phyloP scores from a whole-genome alignment of 2,329 filamentous ascomycete genomes.

The Ceratocystis albifundus region DNA sequence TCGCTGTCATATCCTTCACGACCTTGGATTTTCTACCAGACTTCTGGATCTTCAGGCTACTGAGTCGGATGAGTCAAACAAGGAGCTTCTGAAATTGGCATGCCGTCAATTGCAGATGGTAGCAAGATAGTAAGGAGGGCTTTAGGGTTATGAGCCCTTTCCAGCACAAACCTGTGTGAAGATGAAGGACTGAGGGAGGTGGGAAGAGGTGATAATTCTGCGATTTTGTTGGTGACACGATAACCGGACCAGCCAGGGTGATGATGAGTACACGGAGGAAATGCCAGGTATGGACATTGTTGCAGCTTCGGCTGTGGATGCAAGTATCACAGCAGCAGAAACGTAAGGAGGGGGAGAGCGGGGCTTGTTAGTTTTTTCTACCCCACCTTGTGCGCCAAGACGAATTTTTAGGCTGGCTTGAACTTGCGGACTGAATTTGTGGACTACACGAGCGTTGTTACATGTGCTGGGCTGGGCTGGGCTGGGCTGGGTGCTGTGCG shows the following conservation, averaged over 20 bases:
- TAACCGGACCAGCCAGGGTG: background rate
- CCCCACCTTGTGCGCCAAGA: slow-evolving; percentile 3
- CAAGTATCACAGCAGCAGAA: background rate
- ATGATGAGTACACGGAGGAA: background rate
- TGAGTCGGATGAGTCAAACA: slow-evolving; percentile 69
- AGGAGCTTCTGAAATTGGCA: slow-evolving; percentile 72
- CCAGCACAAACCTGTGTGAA: too few species aligned
- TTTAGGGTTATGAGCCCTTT: background rate
- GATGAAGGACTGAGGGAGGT: background rate
- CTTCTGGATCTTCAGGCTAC: slow-evolving; percentile 49
- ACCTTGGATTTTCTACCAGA: slow-evolving; percentile 57
- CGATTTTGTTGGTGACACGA: background rate
- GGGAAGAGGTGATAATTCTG: background rate
- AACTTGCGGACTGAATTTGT: too few species aligned
- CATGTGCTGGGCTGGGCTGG: too few species aligned
- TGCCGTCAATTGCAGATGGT: background rate
- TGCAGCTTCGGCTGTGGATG: slow-evolving; percentile 2
- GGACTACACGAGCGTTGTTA: too few species aligned
- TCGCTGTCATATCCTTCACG: slow-evolving; percentile 56
- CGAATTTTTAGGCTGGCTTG: background rate
- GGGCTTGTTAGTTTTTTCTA: background rate
- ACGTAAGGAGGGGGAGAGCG: background rate
- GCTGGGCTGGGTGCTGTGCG: too few species aligned
- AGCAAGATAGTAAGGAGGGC: background rate
- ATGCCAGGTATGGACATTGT: background rate